Conservation (phyloP, 2,329 filamentous ascomycete species). For the Akanthomyces dipterigenus region DNA sequence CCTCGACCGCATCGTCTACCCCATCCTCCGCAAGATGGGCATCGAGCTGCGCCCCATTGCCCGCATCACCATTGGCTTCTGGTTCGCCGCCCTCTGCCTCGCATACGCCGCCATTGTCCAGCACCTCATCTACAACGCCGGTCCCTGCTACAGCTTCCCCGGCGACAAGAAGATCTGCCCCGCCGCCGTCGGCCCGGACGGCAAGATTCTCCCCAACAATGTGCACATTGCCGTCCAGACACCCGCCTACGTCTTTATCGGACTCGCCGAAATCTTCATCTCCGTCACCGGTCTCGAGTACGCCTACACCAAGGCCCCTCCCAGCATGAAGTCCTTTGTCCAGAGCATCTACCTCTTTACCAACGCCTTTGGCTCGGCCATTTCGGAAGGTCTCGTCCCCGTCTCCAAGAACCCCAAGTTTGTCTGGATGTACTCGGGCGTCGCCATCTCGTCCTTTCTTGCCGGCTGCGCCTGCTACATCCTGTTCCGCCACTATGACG, state of each 20-base stretch:
- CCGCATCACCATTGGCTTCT: constrained; percentile 60
- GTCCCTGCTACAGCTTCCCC: constrained; percentile 43
- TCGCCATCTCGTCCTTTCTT: constrained; percentile 42
- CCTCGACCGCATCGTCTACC: constrained; percentile 56
- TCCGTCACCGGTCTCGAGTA: constrained; percentile 66
- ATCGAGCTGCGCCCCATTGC: constrained; percentile 59
- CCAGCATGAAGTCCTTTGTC: constrained; percentile 59
- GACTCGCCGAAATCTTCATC: constrained; percentile 54
- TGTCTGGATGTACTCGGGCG: constrained; percentile 58
- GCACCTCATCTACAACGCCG: constrained; percentile 49
- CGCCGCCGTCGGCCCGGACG: constrained; percentile 22
- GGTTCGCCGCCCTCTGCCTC: constrained; percentile 46
- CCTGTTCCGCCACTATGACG: constrained; percentile 32
- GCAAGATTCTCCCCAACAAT: constrained; percentile 30
- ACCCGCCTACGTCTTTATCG: constrained; percentile 52
- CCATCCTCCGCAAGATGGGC: constrained; percentile 47
- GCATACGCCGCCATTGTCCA: constrained; percentile 54
- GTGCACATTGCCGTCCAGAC: constrained; percentile 49
- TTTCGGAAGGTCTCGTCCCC: constrained; percentile 56
- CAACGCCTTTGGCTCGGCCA: constrained; percentile 49
- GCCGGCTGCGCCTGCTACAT: constrained; percentile 47
- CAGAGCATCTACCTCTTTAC: constrained; percentile 55
- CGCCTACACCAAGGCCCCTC: constrained; percentile 66
- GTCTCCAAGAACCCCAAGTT: constrained; percentile 56
- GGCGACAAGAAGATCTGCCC: constrained; percentile 25